Conservation (phyloP, 2,329 filamentous ascomycete species). For the Aphanocladium album region DNA sequence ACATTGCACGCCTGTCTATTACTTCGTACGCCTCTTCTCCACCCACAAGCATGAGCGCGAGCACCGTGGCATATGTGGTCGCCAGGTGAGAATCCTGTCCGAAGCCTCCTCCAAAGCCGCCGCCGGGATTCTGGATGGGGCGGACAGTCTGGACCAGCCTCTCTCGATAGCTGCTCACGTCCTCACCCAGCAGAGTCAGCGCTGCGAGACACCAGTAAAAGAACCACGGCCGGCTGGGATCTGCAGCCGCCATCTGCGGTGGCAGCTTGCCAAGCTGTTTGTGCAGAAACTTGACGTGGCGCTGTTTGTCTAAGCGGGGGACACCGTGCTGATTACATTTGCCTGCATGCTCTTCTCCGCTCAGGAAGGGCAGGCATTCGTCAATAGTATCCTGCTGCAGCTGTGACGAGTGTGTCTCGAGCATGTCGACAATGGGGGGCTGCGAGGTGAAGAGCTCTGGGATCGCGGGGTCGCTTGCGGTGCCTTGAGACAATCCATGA, state of each 20-base stretch:
- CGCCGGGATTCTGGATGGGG: slow-evolving; percentile 74
- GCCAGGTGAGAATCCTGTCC: slow-evolving; percentile 87
- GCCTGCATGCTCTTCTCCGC: slow-evolving; percentile 41
- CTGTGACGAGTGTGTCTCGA: slow-evolving; percentile 63
- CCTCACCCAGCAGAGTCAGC: slow-evolving; percentile 70
- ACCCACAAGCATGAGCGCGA: slow-evolving; percentile 74
- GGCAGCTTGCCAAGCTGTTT: slow-evolving; percentile 59
- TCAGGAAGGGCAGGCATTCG: slow-evolving; percentile 65
- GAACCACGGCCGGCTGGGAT: slow-evolving; percentile 89
- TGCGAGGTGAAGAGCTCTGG: slow-evolving; percentile 53
- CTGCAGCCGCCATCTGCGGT: slow-evolving; percentile 63
- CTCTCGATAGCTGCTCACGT: slow-evolving; percentile 61
- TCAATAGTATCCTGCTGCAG: slow-evolving; percentile 65
- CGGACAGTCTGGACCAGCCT: slow-evolving; percentile 69
- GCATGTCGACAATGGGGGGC: slow-evolving; percentile 60
- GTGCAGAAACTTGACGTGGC: slow-evolving; percentile 59
- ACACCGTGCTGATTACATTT: slow-evolving; percentile 63
- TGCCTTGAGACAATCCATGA: neutral
- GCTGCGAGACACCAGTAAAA: slow-evolving; percentile 86
- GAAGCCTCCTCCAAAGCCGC: slow-evolving; percentile 91
- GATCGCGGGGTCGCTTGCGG: slow-evolving; percentile 22
- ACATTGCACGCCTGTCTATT: slow-evolving; percentile 79
- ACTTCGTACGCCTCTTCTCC: slow-evolving; percentile 67
- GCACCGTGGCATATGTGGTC: slow-evolving; percentile 76
- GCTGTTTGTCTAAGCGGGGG: slow-evolving; percentile 63